Conservation (phyloP, 345 rosid genomes). For the Gossypium stocksii region DNA sequence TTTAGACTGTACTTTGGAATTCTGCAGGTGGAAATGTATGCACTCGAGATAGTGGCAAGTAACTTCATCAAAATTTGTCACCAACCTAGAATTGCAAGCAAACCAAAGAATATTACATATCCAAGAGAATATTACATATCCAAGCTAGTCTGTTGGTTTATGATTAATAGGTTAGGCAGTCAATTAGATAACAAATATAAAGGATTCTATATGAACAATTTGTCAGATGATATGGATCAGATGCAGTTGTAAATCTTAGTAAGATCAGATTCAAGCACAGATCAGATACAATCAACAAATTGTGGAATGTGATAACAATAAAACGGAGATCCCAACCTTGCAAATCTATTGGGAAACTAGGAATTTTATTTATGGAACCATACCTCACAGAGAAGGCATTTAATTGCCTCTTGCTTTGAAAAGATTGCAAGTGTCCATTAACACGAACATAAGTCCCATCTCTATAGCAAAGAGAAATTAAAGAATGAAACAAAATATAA, state of each 20-base stretch:
- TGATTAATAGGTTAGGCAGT: neutral
- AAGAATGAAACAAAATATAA: slow-evolving; percentile 1
- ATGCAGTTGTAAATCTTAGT: slow-evolving; percentile 40
- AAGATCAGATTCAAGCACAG: slow-evolving; percentile 23
- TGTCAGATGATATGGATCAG: neutral
- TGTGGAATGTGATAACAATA: slow-evolving; percentile 8
- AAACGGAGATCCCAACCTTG: neutral
- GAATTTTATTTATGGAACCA: neutral
- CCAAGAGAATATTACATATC: neutral
- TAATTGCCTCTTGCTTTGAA: slow-evolving; percentile 60
- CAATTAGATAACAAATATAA: neutral
- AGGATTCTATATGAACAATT: no score
- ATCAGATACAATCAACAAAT: neutral
- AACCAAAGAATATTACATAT: neutral
- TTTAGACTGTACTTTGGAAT: slow-evolving; percentile 39
- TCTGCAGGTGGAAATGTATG: slow-evolving; percentile 58
- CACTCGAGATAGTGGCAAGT: slow-evolving; percentile 86
- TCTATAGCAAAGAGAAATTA: slow-evolving; percentile 29
- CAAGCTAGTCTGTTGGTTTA: neutral
- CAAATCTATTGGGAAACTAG: neutral
- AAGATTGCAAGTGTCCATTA: slow-evolving; percentile 70
- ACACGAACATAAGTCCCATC: slow-evolving; percentile 77
- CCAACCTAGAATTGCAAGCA: slow-evolving; percentile 46
- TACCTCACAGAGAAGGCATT: slow-evolving; percentile 86
- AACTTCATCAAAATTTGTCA: slow-evolving; percentile 71